Base-by-base conservation (phyloP, 73 alveolate species). In the Stentor coeruleus region DNA sequence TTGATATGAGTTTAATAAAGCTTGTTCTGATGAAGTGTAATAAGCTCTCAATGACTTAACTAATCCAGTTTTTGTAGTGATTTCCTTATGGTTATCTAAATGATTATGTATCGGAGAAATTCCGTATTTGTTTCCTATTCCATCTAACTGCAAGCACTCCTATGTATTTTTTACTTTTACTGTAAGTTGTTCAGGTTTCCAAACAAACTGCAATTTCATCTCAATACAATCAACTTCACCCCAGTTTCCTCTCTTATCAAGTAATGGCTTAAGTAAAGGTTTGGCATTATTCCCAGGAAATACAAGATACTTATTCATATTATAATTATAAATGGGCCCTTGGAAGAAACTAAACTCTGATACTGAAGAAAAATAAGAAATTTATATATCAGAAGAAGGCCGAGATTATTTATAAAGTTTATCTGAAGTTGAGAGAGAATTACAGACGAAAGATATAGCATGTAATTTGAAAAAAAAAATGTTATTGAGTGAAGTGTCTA, bases 261-360 rank as follows among this genome's bases (percentile, higher is more conserved):
- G 74, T 2, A 86, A 87, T 31, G 39, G 86, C 76, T 87, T 85
- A 14, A 87, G 76, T 42, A 86, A 85, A 26, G 81, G 59, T 0
- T 49, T 49, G 6, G 96, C 91, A 38, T 81, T 73, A 76, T 90
- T 90, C 2, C 96, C 96, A 59, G 94, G 94, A 77, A 77, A 76
- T 3, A 88, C 88, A 31, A 35, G 28, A 74, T 42, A 85, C 28
- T 36, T 85, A 41, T 72, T 79, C n/a, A 38, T 82, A 77, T 39
- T 77, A 14, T 2, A 15, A 35, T 41, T 0, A 35, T 39, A 77
- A 41, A 41, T 11, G 28, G 66, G 20, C 6, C 6, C 28, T 6
- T 49, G 66, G 66, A 49, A 20, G 20, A 49, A 11, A 20, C 20
- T 49, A 6, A 11, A 20, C 20, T 49, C 28, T 20, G 6, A 11